Percentiles rank a stretch among this genome's conserved stretches.
These are phyloP conservation scores for Aspergillus intermedius DNA, from an alignment of 2,329 filamentous ascomycete genomes.

Conservation along the genomic window DNA sequence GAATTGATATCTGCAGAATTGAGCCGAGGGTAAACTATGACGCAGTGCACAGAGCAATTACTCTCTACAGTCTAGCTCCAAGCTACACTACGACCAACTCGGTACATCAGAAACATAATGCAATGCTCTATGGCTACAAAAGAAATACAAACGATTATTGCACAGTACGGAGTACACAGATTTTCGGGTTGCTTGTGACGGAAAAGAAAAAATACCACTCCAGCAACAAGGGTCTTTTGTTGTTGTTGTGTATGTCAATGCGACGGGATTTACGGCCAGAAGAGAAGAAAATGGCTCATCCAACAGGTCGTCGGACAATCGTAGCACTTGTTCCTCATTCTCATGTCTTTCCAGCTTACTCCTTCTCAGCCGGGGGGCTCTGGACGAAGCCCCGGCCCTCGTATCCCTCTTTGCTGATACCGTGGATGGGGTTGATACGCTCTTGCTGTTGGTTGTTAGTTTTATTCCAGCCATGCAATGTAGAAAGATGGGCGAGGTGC, in stretches of 20 bases:
- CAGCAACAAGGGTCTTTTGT: background rate
- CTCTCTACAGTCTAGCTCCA: background rate
- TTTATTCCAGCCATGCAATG: background rate
- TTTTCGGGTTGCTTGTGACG: slow-evolving; percentile 27
- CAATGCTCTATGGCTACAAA: slow-evolving; percentile 35
- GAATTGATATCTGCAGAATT: too few species aligned
- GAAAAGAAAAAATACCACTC: slow-evolving; percentile 19
- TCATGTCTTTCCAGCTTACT: slow-evolving; percentile 14
- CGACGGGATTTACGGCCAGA: slow-evolving; percentile 5
- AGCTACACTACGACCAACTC: background rate
- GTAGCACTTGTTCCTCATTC: background rate
- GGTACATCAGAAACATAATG: slow-evolving; percentile 6
- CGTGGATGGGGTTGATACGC: slow-evolving; percentile 79
- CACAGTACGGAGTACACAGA: slow-evolving; percentile 39
- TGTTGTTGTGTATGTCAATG: background rate
- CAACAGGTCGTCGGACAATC: background rate
- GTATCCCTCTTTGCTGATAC: slow-evolving; percentile 74
- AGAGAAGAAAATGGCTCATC: background rate
- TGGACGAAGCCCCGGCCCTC: slow-evolving; percentile 72
- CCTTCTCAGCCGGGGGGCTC: slow-evolving; percentile 42
- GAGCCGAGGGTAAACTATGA: too few species aligned
- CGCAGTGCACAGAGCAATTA: too few species aligned
- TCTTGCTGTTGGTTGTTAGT: slow-evolving; percentile 54
- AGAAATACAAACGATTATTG: slow-evolving; percentile 39
- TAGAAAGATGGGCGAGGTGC: slow-evolving; percentile 22